These are phyloP conservation scores for Cichorium intybus DNA, from an alignment of 140 eudicot genomes.

Conservation along the genomic window DNA sequence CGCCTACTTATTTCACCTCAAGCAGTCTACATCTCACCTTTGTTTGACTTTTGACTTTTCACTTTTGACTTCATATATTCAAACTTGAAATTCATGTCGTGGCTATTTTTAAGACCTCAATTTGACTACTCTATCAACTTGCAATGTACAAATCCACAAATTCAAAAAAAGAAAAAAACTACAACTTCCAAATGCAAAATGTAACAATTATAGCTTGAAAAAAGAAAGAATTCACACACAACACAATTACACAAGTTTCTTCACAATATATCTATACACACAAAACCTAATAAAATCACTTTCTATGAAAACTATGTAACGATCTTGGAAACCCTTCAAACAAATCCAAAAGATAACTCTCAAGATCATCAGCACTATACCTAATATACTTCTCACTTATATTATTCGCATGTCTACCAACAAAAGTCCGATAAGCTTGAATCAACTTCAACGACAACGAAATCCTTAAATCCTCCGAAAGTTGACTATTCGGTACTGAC, in stretches of 20 bases:
- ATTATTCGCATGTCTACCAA: constrained; percentile 51
- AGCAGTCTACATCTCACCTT: constrained; percentile 4
- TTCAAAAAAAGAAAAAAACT: constrained; percentile 5
- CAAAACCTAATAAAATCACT: constrained; percentile 33
- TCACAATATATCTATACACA: constrained; percentile 7
- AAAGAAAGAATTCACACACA: constrained; percentile 1
- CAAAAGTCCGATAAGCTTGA: constrained; percentile 80
- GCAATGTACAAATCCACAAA: constrained; percentile 4
- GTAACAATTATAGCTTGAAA: constrained; percentile 1
- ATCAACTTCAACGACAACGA: constrained; percentile 82
- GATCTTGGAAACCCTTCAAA: constrained; percentile 83
- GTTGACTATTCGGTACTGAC: constrained; percentile 65
- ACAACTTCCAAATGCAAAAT: constrained; percentile 7
- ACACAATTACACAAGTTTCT: constrained; percentile 5
- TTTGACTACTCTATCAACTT: background rate
- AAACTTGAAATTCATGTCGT: constrained; percentile 3
- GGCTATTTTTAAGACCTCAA: background rate
- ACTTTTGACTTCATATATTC: background rate
- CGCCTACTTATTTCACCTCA: constrained; percentile 8
- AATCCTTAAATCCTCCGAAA: constrained; percentile 77
- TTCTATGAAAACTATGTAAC: constrained; percentile 65
- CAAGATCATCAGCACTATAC: constrained; percentile 85
- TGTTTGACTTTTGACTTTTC: background rate
- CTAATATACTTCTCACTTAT: constrained; percentile 69
- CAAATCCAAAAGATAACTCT: constrained; percentile 61